Base-by-base conservation (phyloP, 2,329 filamentous ascomycete species). In the Botryotinia globosa region DNA sequence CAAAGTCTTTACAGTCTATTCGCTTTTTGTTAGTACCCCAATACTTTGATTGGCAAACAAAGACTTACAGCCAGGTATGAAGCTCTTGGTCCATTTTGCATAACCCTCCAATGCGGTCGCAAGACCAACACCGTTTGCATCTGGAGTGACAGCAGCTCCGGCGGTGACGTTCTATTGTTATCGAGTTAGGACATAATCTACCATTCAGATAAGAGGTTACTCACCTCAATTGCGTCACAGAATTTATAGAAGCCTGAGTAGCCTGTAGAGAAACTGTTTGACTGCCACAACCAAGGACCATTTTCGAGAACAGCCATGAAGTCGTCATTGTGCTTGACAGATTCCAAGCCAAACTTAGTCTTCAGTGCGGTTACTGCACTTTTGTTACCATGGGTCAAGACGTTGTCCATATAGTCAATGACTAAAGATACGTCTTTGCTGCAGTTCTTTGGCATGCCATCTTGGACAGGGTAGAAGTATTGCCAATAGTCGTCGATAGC, bases 381-480 rank as follows among this genome's bases (percentile, higher is more conserved):
- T 16, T 79, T 80, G 2, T 82, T 84, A 25, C 85, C 85, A 44
- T 82, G 81, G 34, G 80, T 78, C 32, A 84, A 81, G 39, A 85
- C 82, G 69, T 79, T 81, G 77, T 90, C 87, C n/a, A 89, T 82
- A 75, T 89, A 81, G 14, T 86, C 83, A 54, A 88, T 82, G 29
- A 90, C 86, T 5, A 82, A 81, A 1, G 82, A 79, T 44, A 88
- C 80, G 77, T 89, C 87, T 4, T 77, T 81, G 77, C 85, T 88
- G 81, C 88, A 90, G 79, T 90, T 90, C 76, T 82, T 78, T 9
- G 88, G 84, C 86, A 89, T 89, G 12, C 87, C 87, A 45, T 86
- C 77, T 77, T 87, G 85, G n/a, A 89, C 82, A 0, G 87, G 87
- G 6, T 82, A 76, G 77, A 88, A 89, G 76, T 89, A 90, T 78